phyloP scores from a whole-genome alignment of 352 stramenopile species.

The Globisporangium sylvaticum region DNA sequence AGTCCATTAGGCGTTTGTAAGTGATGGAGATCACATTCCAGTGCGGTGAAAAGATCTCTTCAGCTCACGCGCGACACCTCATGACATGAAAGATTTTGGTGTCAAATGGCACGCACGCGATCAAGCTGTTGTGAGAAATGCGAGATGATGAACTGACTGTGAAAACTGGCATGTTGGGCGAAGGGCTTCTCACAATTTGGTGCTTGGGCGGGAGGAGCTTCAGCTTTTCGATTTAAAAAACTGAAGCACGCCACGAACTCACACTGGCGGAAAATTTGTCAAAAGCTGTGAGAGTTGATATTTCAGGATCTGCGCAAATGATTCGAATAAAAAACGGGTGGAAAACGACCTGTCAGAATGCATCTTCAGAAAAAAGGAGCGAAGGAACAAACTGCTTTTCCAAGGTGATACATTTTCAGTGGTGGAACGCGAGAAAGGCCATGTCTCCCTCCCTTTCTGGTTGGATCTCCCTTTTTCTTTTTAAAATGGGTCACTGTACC shows the following conservation, averaged over 20 bases:
- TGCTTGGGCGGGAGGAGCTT: neutral
- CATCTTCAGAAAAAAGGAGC: neutral
- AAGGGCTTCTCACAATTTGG: neutral
- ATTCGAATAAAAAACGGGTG: neutral
- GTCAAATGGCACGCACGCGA: neutral
- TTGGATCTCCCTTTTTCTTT: neutral
- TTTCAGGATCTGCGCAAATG: neutral
- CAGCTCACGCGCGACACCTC: neutral
- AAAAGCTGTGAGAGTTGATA: neutral
- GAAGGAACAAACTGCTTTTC: neutral
- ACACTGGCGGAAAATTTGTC: neutral
- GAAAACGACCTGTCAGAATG: neutral
- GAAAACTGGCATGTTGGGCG: no score
- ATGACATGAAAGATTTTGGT: neutral
- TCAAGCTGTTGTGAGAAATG: no score
- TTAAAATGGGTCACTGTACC: neutral
- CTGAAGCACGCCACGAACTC: neutral
- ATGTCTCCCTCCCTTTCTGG: neutral
- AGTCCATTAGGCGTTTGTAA: neutral
- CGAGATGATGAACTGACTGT: no score
- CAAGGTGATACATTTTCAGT: neutral
- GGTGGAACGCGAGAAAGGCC: conserved; percentile 1
- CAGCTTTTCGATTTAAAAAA: neutral
- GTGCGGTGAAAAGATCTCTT: neutral
- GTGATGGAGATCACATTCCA: neutral